Conservation (phyloP, 78 protist species). For the Guillardia theta region DNA sequence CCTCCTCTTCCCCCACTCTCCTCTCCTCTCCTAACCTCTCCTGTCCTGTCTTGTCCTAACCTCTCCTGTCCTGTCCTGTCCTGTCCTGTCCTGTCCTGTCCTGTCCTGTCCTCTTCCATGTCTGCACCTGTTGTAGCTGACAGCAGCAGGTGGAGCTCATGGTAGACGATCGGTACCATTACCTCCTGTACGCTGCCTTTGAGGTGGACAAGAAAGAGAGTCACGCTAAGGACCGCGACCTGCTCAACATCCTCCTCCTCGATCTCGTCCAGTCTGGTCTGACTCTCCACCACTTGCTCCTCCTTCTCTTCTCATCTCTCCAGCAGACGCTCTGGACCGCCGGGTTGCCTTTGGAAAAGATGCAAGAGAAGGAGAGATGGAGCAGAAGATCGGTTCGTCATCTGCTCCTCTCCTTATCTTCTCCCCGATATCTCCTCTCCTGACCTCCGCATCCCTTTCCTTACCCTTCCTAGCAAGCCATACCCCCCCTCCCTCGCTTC, state of each 20-base stretch:
- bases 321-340: too few species aligned
- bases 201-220: not conserved
- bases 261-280: not conserved
- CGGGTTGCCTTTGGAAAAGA: too few species aligned
- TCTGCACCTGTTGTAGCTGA: not conserved
- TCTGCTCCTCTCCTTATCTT: too few species aligned
- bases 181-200: not conserved
- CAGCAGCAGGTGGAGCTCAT: not conserved
- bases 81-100: not conserved
- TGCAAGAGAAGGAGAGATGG: too few species aligned
- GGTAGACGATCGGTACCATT: not conserved
- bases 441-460: too few species aligned
- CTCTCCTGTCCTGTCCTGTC: not conserved
- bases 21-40: not conserved
- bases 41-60: not conserved
- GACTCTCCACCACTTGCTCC: not conserved
- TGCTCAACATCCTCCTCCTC: slow-evolving; percentile 14
- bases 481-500: too few species aligned
- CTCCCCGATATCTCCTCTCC: too few species aligned
- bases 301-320: too few species aligned
- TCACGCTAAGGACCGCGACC: not conserved
- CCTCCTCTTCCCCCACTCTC: not conserved
- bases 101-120: not conserved
- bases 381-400: too few species aligned
- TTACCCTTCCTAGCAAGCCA: too few species aligned